Conservation (phyloP, 2,329 filamentous ascomycete species). For the Fusarium tuaranense region DNA sequence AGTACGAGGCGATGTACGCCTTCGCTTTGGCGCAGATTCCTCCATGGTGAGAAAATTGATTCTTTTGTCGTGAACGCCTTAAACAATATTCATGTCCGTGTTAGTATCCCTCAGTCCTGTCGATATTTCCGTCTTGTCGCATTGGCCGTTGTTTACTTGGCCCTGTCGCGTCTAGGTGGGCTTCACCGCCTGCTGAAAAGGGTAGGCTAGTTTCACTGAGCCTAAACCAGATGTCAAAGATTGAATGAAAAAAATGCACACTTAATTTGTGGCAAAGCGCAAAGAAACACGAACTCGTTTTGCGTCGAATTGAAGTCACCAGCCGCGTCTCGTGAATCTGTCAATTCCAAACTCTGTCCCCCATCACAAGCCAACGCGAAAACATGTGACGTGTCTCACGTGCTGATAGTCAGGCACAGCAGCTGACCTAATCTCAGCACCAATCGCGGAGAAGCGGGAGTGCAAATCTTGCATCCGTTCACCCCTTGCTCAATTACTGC, state of each 20-base stretch:
- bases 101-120: slow-evolving; percentile 7
- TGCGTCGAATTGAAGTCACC: neutral
- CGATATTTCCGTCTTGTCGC: slow-evolving; percentile 31
- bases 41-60: slow-evolving; percentile 52
- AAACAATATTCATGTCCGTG: slow-evolving; percentile 22
- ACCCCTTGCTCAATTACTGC: neutral
- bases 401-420: slow-evolving; percentile 3
- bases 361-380: slow-evolving; percentile 15
- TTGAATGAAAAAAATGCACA: neutral
- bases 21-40: slow-evolving; percentile 71
- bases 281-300: neutral
- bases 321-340: neutral
- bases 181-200: slow-evolving; percentile 40
- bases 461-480: neutral
- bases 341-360: neutral
- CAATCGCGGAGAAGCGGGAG: slow-evolving; percentile 11
- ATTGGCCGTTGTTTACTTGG: slow-evolving; percentile 44
- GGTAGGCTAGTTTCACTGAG: slow-evolving; percentile 4
- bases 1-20: slow-evolving; percentile 69
- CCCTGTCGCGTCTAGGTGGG: slow-evolving; percentile 42
- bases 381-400: slow-evolving; percentile 30
- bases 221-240: neutral
- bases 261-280: neutral
- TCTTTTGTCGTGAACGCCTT: neutral
- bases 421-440: slow-evolving; percentile 2